Base-by-base conservation (phyloP, 169 alveolate genomes). In the Sarcocystis neurona region DNA sequence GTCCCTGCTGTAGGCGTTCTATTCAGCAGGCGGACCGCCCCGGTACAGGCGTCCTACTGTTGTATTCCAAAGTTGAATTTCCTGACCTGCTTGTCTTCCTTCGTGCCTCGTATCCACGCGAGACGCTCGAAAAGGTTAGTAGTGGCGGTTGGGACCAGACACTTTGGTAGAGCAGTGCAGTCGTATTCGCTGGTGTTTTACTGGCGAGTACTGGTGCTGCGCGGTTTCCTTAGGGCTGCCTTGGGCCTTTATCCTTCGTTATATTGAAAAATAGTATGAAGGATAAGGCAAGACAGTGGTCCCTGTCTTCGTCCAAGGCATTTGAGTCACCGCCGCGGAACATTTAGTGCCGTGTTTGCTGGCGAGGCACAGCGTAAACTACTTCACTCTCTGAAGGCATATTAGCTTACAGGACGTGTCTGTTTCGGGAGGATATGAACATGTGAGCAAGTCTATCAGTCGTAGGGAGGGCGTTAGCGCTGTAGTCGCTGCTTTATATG, bases 161-260 rank as follows among this genome's bases (percentile, higher is more conserved):
- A 39, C 32, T 39, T 72, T 72, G 82, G 82, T 12, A 72, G n/a
- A 72, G 30, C n/a, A 18, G 34, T 6, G 56, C 4, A 37, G 15
- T n/a, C 56, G 56, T 39, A 39, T 5, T 39, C 66, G 30, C 66
- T 53, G 56, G 82, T 37, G 82, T 72, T 72, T 37, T 72, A 37
- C 82, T 39, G 82, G 32, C 1, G 56, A 30, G 56, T 10, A 72
- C 43, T 4, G 34, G 46, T n/a, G 12, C 66, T 18, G 27, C 82
- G 82, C 82, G 82, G 82, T 39, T n/a, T 4, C 82, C 82, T 72
- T 72, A 72, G 56, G 32, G 15, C 82, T 72, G 82, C 82, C 82
- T 72, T 72, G 10, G 82, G 27, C 56, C 6, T 39, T n/a, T n/a
- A 4, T n/a, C 41, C 37, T 4, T 18, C 0, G 43, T 1, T 18